Evolutionary conservation across 805 yeast species (phyloP).

Genomic region (Nakazawaea ernobii): DNA sequence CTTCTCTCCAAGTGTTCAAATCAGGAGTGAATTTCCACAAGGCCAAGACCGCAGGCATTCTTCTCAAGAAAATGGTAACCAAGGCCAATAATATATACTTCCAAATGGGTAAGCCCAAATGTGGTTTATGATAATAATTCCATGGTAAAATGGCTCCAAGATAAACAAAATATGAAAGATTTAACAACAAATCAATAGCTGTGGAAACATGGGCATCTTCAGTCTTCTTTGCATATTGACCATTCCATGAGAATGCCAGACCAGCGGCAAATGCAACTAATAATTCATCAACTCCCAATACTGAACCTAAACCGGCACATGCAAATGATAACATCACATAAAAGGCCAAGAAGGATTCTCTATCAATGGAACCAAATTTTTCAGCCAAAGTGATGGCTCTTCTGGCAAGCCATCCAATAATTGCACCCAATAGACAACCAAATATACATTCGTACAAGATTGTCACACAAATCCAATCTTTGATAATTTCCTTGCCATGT

Average conservation of each 20-base stretch:
- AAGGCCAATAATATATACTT: slow-evolving; percentile 45
- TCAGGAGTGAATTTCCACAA: slow-evolving; percentile 57
- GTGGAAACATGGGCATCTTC: slow-evolving; percentile 61
- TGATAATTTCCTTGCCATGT: slow-evolving; percentile 43
- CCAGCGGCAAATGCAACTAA: slow-evolving; percentile 73
- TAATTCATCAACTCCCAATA: slow-evolving; percentile 67
- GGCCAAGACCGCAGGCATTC: slow-evolving; percentile 51
- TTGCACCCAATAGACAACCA: slow-evolving; percentile 47
- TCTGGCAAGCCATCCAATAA: slow-evolving; percentile 46
- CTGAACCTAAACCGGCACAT: slow-evolving; percentile 58
- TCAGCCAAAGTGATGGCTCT: slow-evolving; percentile 50
- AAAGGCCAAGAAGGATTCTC: slow-evolving; percentile 54
- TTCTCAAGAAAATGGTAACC: slow-evolving; percentile 43
- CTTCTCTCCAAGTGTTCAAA: slow-evolving; percentile 60
- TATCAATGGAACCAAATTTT: slow-evolving; percentile 45
- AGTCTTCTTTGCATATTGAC: slow-evolving; percentile 53
- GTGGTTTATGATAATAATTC: slow-evolving; percentile 46
- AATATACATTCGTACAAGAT: slow-evolving; percentile 58
- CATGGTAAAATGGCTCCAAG: slow-evolving; percentile 71
- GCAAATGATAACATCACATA: slow-evolving; percentile 48
- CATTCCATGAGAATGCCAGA: slow-evolving; percentile 70
- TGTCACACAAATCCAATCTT: slow-evolving; percentile 58
- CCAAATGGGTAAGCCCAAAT: slow-evolving; percentile 46
- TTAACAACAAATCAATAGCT: slow-evolving; percentile 57
- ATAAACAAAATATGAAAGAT: slow-evolving; percentile 62